Evolutionary conservation across 1,284 basidiomycete genomes (phyloP).

Genomic region (Fistulinella staudtii): DNA sequence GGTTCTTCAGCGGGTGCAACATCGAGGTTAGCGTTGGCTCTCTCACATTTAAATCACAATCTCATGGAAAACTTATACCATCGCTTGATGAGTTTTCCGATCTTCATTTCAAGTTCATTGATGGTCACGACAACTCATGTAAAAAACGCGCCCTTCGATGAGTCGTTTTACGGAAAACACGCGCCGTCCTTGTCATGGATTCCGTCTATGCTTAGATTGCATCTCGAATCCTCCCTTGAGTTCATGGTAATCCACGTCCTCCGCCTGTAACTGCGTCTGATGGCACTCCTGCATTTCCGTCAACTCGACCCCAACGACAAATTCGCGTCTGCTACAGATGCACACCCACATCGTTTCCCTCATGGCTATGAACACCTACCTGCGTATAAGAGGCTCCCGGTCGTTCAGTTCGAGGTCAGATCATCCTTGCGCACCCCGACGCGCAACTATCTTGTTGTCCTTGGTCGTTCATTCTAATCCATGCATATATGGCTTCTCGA

Average conservation of each 20-base stretch:
- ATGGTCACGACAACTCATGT: constrained; percentile 17
- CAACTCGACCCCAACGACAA: constrained; percentile 1
- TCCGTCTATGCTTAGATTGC: constrained; percentile 2
- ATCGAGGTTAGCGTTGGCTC: neutral
- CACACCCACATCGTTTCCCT: neutral
- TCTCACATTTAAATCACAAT: neutral
- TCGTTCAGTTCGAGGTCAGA: constrained; percentile 4
- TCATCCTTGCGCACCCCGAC: constrained; percentile 6
- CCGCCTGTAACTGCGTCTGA: constrained; percentile 16
- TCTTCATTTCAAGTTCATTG: constrained; percentile 8
- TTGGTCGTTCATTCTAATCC: constrained; percentile 4
- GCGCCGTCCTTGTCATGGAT: constrained; percentile 6
- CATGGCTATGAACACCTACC: constrained; percentile 6
- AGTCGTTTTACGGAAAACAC: constrained; percentile 12
- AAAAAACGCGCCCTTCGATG: constrained; percentile 18
- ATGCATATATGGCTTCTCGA: constrained; percentile 39
- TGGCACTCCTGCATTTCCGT: constrained; percentile 25
- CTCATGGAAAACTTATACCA: neutral
- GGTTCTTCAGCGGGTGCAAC: neutral
- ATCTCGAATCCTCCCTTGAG: constrained; percentile 3
- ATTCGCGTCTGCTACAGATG: constrained; percentile 5
- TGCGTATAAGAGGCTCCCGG: constrained; percentile 23
- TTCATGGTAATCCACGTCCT: constrained; percentile 4
- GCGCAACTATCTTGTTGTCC: constrained; percentile 8
- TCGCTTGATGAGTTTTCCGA: neutral